Evolutionary conservation across 1,284 basidiomycete genomes (phyloP).

Genomic region (Cystobasidium pallidum): DNA sequence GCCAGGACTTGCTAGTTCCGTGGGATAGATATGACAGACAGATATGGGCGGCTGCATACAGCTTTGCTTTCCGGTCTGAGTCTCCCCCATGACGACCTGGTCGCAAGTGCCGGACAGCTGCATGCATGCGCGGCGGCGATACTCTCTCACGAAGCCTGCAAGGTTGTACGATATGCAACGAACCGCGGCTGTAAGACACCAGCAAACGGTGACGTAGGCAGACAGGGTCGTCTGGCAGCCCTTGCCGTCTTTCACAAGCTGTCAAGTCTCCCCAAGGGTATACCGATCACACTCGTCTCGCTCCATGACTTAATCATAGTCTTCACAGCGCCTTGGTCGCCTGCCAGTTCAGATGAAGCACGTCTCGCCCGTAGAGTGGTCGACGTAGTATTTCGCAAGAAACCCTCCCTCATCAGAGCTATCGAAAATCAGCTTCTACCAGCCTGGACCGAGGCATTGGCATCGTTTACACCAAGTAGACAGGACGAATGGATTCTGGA

Average conservation of each 20-base stretch:
- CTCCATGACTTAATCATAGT: slow-evolving; percentile 33
- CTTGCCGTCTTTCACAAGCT: slow-evolving; percentile 33
- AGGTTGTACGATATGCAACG: neutral
- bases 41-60: neutral
- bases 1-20: too few species aligned
- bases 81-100: neutral
- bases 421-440: slow-evolving; percentile 23
- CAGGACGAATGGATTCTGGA: slow-evolving; percentile 12
- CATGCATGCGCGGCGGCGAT: neutral
- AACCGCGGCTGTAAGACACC: neutral
- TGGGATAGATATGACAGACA: too few species aligned
- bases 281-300: slow-evolving; percentile 16
- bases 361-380: slow-evolving; percentile 15
- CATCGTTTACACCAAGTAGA: neutral
- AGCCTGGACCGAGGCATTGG: slow-evolving; percentile 7
- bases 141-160: slow-evolving; percentile 3
- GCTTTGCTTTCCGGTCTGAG: neutral
- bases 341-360: neutral
- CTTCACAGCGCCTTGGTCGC: slow-evolving; percentile 7
- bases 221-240: neutral
- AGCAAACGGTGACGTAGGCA: neutral
- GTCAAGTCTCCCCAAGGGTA: slow-evolving; percentile 11
- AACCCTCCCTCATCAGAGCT: slow-evolving; percentile 24
- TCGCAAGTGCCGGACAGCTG: neutral
- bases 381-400: slow-evolving; percentile 20